phyloP scores from a whole-genome alignment of 2,329 filamentous ascomycete species.

The Pseudogymnoascus sp. region DNA sequence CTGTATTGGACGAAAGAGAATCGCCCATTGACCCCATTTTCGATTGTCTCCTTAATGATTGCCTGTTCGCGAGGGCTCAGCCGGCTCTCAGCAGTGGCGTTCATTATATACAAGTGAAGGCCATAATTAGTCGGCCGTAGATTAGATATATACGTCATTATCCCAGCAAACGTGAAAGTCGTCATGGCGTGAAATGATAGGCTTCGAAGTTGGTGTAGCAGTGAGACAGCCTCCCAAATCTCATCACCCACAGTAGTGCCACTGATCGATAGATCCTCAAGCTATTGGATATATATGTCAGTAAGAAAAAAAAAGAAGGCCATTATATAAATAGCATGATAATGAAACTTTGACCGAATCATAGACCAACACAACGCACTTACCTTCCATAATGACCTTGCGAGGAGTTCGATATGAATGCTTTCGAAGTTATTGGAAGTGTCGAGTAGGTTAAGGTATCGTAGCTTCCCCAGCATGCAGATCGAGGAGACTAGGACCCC shows the following conservation, averaged over 20 bases:
- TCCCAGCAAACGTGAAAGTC: slow-evolving; percentile 43
- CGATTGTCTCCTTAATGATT: slow-evolving; percentile 24
- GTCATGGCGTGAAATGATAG: slow-evolving; percentile 49
- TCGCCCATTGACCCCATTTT: slow-evolving; percentile 27
- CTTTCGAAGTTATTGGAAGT: slow-evolving; percentile 44
- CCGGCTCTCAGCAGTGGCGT: slow-evolving; percentile 23
- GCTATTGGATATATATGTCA: slow-evolving; percentile 19
- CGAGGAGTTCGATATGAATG: slow-evolving; percentile 42
- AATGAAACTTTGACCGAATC: neutral
- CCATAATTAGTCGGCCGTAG: slow-evolving; percentile 31
- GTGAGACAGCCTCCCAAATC: slow-evolving; percentile 37
- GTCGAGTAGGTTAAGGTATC: slow-evolving; percentile 44
- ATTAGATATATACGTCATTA: slow-evolving; percentile 36
- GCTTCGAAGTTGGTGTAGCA: slow-evolving; percentile 40
- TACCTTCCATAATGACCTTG: slow-evolving; percentile 32
- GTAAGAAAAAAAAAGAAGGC: neutral
- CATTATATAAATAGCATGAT: neutral
- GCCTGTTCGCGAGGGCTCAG: slow-evolving; percentile 23
- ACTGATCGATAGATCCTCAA: slow-evolving; percentile 50
- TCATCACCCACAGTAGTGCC: slow-evolving; percentile 46
- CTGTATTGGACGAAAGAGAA: slow-evolving; percentile 29
- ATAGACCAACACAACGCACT: slow-evolving; percentile 1
- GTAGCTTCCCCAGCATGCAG: slow-evolving; percentile 43
- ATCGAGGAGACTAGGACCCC: slow-evolving; percentile 44
- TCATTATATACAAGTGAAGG: slow-evolving; percentile 28